Conservation (phyloP, 768 basidiomycete species). For the Rhodotorula toruloides region DNA sequence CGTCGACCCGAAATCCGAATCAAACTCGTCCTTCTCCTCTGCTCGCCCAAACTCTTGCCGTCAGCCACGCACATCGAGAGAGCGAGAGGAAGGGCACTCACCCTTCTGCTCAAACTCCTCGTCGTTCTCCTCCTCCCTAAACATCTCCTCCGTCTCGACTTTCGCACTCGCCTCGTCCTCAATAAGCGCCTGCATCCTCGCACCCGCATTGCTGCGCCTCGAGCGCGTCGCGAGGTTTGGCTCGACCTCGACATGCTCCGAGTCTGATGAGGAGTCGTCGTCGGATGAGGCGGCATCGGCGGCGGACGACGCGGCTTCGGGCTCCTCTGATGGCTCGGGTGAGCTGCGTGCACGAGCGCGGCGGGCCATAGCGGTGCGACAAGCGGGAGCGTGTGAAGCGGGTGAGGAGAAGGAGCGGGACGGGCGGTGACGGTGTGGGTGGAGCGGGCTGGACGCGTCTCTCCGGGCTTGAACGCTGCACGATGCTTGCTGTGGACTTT, state of each 20-base stretch:
- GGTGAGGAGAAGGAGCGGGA: too few relatives aligned
- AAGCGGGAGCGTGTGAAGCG: too few relatives aligned
- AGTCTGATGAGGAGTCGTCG: slow-evolving; percentile 8
- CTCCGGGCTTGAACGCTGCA: too few relatives aligned
- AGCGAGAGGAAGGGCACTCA: slow-evolving; percentile 40
- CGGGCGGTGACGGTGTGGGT: too few relatives aligned
- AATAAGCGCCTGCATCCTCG: slow-evolving; percentile 29
- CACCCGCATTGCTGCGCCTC: slow-evolving; percentile 27
- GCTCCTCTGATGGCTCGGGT: not conserved
- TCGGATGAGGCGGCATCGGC: not conserved
- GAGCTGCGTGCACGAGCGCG: not conserved
- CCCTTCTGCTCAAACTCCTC: slow-evolving; percentile 67
- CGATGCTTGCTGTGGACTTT: too few relatives aligned
- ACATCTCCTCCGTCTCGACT: slow-evolving; percentile 53
- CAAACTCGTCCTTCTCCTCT: slow-evolving; percentile 80
- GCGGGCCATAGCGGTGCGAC: slow-evolving; percentile 1
- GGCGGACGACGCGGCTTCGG: not conserved
- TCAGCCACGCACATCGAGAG: not conserved
- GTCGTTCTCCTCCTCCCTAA: slow-evolving; percentile 66
- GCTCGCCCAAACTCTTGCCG: not conserved
- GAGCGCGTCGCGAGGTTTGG: slow-evolving; percentile 18
- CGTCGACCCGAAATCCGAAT: slow-evolving; percentile 77
- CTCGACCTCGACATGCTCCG: slow-evolving; percentile 22
- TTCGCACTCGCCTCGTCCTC: slow-evolving; percentile 22
- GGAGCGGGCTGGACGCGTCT: too few relatives aligned